Evolutionary conservation across 331 rosid genomes (phyloP).

Genomic region (Prunus yedoensis): DNA sequence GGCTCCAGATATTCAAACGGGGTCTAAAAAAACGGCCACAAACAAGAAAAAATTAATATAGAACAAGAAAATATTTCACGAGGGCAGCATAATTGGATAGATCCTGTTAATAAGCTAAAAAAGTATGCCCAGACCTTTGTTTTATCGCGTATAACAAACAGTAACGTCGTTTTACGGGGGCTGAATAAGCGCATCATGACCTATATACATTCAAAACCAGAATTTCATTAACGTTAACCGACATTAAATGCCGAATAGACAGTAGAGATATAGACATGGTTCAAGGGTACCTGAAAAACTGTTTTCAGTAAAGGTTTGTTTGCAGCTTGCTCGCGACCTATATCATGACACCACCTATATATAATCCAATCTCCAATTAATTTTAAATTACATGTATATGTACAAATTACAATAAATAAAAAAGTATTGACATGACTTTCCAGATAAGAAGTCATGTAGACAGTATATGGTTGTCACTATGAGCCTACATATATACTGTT

Average conservation of each 20-base stretch:
- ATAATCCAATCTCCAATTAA: conserved; percentile 2
- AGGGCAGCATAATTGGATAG: conserved; percentile 1
- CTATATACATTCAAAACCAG: conserved; percentile 35
- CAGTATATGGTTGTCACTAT: too few species aligned
- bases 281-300: conserved; percentile 76
- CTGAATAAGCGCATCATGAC: conserved; percentile 99
- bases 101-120: not conserved
- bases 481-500: too few species aligned
- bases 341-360: conserved; percentile 96
- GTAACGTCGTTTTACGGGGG: conserved; percentile 83
- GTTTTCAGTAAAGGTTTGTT: conserved; percentile 92
- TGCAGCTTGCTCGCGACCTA: conserved; percentile 96
- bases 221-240: conserved; percentile 26
- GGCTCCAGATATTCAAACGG: conserved; percentile 69
- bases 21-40: conserved; percentile 48
- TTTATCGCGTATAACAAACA: conserved; percentile 92
- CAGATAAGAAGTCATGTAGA: not conserved
- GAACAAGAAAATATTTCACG: not conserved
- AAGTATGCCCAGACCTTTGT: conserved; percentile 54
- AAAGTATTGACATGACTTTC: too few species aligned
- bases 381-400: not conserved
- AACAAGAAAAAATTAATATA: conserved; percentile 20
- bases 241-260: conserved; percentile 10
- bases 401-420: not conserved
- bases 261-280: conserved; percentile 7